Evolutionary conservation across 73 alveolate genomes (phyloP).

Genomic region (Uronychia setigera): DNA sequence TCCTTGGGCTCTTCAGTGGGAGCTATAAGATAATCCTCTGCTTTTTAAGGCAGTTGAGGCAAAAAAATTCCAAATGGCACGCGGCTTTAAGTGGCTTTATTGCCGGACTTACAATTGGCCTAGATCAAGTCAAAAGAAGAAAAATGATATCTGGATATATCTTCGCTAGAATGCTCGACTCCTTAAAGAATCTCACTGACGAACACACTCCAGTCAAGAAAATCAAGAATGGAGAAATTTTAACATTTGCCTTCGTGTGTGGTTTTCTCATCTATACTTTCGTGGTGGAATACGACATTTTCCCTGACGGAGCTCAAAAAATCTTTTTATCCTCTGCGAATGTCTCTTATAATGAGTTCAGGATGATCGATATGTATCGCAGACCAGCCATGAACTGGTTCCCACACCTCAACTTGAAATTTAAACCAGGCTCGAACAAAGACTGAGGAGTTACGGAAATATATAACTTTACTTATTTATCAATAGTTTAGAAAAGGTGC

Average conservation of each 20-base stretch:
- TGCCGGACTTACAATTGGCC: slow-evolving; percentile 4
- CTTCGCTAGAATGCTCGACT: background rate
- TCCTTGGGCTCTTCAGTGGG: slow-evolving; percentile 15
- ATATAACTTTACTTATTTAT: too few species aligned
- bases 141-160: background rate
- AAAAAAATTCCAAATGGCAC: slow-evolving; percentile 8
- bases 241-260: background rate
- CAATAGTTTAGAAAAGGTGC: too few species aligned
- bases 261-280: background rate
- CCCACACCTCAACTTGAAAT: too few species aligned
- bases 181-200: background rate
- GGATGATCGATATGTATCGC: too few species aligned
- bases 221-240: background rate
- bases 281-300: background rate
- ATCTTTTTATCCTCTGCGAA: background rate
- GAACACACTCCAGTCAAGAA: background rate
- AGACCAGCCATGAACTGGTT: too few species aligned
- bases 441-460: too few species aligned
- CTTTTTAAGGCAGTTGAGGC: slow-evolving; percentile 8
- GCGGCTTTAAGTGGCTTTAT: slow-evolving; percentile 23
- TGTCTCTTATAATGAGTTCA: too few species aligned
- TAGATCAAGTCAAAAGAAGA: slow-evolving; percentile 5
- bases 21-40: slow-evolving; percentile 19
- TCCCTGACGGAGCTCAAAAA: background rate
- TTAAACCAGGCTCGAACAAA: too few species aligned